Conservation (phyloP, 108 stramenopile species). For the Nitzschia sp. region DNA sequence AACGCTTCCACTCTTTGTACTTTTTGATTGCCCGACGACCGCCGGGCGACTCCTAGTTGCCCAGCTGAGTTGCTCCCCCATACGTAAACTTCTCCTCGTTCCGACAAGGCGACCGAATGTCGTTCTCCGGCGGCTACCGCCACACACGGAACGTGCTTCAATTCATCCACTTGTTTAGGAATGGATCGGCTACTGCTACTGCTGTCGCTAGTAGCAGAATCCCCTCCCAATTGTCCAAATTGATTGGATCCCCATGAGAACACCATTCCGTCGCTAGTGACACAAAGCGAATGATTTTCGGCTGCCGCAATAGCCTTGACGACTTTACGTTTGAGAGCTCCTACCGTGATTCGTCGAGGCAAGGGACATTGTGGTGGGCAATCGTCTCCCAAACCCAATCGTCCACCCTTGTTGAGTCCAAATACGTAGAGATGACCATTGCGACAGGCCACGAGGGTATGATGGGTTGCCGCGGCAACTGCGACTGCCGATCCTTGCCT, state of each 20-base stretch:
- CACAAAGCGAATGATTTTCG: constrained; percentile 82
- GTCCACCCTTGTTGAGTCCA: constrained; percentile 80
- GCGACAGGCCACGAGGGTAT: constrained; percentile 70
- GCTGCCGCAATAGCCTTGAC: constrained; percentile 77
- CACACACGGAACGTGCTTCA: constrained; percentile 58
- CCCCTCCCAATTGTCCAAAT: constrained; percentile 76
- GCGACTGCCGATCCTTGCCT: constrained; percentile 62
- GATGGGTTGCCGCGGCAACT: constrained; percentile 76
- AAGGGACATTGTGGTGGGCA: constrained; percentile 52
- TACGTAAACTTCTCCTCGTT: constrained; percentile 74
- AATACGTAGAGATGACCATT: constrained; percentile 74
- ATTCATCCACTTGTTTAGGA: constrained; percentile 73
- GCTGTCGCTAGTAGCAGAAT: constrained; percentile 7
- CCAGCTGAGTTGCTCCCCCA: constrained; percentile 85
- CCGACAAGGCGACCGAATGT: constrained; percentile 80
- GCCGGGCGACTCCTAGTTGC: constrained; percentile 61
- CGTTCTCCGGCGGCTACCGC: constrained; percentile 79
- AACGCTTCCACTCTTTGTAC: constrained; percentile 73
- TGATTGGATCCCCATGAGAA: constrained; percentile 84
- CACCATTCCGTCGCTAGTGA: constrained; percentile 58
- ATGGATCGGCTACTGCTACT: constrained; percentile 39
- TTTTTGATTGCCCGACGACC: constrained; percentile 36
- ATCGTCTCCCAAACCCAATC: constrained; percentile 71
- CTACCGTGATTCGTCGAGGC: constrained; percentile 66
- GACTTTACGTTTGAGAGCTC: constrained; percentile 48